phyloP scores from a whole-genome alignment of 2,329 filamentous ascomycete genomes.

The Leptographium galeiforme region DNA sequence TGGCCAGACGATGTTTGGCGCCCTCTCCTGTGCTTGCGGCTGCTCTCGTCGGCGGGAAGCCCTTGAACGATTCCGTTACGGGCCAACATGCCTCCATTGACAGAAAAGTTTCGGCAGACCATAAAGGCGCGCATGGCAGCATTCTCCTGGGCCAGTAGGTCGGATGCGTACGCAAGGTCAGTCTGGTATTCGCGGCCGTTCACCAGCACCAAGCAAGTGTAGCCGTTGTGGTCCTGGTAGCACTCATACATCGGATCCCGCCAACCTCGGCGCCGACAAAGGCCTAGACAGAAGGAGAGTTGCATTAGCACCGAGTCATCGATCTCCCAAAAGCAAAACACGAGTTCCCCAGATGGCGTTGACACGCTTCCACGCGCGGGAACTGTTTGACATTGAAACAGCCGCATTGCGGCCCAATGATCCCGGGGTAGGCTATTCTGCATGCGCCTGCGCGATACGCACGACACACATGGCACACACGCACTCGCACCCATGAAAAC shows the following conservation, averaged over 20 bases:
- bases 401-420: slow-evolving; percentile 20
- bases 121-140: slow-evolving; percentile 94
- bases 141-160: slow-evolving; percentile 76
- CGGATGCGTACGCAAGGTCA: slow-evolving; percentile 70
- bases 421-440: neutral
- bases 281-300: slow-evolving; percentile 40
- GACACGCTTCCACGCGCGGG: slow-evolving; percentile 1
- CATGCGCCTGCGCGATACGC: neutral
- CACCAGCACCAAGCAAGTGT: slow-evolving; percentile 81
- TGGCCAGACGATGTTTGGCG: slow-evolving; percentile 26
- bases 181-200: slow-evolving; percentile 96
- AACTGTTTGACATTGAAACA: slow-evolving; percentile 13
- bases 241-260: slow-evolving; percentile 79
- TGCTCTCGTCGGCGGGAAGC: slow-evolving; percentile 41
- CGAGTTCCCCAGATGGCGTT: neutral
- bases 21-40: slow-evolving; percentile 32
- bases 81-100: slow-evolving; percentile 83
- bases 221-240: slow-evolving; percentile 60
- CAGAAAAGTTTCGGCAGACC: slow-evolving; percentile 94
- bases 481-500: neutral
- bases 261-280: slow-evolving; percentile 92
- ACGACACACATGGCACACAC: neutral
- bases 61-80: slow-evolving; percentile 57
- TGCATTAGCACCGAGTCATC: neutral
- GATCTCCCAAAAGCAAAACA: neutral